Evolutionary conservation across 2,329 filamentous ascomycete species (phyloP), one percentile per base, ranked within the genome.

Genomic region (Alternaria sp.): DNA sequence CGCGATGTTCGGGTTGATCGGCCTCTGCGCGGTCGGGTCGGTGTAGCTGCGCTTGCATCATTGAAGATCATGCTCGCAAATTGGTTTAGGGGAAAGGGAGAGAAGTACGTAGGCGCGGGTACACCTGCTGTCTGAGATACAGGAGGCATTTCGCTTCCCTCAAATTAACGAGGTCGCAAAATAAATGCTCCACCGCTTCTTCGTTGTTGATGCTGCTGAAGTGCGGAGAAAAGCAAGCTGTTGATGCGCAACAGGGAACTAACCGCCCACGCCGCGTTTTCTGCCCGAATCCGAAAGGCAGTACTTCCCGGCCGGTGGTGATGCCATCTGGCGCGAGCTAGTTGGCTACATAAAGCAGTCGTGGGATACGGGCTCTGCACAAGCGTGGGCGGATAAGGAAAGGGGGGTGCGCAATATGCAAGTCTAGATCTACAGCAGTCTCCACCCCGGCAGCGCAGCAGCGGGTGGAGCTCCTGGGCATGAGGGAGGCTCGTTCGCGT

Each of bases 401-500:
- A 68, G 59, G 66, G 64, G 67, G 65, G 52, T 40, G 51, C 49
- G 54, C 19, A 23, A n/a, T 47, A 59, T 47, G 56, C 46, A 57
- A 57, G 59, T 58, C 54, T 51, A 57, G 59, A 58, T 57, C 46
- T 50, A 58, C 54, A 52, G 26, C 13, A 6, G 46, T 21, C 45
- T 50, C 59, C 59, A 57, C 59, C 55, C 46, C 19, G 23, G 28
- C 49, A 52, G 49, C 36, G 36, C 49, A 52, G 49, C 49, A 47
- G 32, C 52, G 52, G 49, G 51, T 55, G 44, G n/a, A 55, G 58
- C 58, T 25, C 30, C 30, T 23, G 43, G 57, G 58, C 44, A 36
- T 40, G 45, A 44, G 47, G 30, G 59, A 63, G 65, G 62, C 59
- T 62, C 47, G 62, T 60, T 59, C 55, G 63, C 64, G 65, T 68